Evolutionary conservation across 495 filamentous ascomycete genomes (phyloP).

Genomic region (Hamigera avellanea): DNA sequence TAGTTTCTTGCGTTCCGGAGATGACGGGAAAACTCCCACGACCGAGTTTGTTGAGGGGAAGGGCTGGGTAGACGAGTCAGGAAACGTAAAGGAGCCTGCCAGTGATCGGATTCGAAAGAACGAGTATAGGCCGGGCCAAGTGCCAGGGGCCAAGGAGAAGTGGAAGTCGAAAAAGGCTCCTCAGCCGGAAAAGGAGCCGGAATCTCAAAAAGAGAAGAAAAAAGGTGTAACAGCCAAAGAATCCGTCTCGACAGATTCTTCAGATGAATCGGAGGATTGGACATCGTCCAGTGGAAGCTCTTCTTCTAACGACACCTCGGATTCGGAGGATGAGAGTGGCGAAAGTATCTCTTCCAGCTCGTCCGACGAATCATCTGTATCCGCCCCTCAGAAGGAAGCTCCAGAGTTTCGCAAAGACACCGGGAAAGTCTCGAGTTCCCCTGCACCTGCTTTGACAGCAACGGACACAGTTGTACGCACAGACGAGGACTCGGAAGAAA

Average conservation of each 20-base stretch:
- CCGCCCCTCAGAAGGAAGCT: slow-evolving; percentile 9
- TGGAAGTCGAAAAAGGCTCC: slow-evolving; percentile 4
- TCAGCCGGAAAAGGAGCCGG: neutral
- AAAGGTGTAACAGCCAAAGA: slow-evolving; percentile 1
- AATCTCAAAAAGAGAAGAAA: slow-evolving; percentile 2
- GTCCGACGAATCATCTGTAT: slow-evolving; percentile 15
- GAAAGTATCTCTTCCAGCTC: slow-evolving; percentile 13
- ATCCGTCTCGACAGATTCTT: slow-evolving; percentile 8
- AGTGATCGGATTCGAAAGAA: slow-evolving; percentile 23
- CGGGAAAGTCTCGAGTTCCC: slow-evolving; percentile 5
- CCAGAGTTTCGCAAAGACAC: slow-evolving; percentile 10
- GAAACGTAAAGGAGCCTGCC: slow-evolving; percentile 56
- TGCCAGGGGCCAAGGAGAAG: slow-evolving; percentile 27
- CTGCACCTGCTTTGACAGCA: neutral
- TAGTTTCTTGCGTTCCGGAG: slow-evolving; percentile 51
- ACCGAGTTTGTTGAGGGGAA: slow-evolving; percentile 50
- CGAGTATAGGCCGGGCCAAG: slow-evolving; percentile 23
- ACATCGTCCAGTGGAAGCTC: slow-evolving; percentile 33
- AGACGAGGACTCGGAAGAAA: neutral
- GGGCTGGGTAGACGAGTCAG: slow-evolving; percentile 78
- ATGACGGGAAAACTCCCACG: slow-evolving; percentile 20
- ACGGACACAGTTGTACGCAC: neutral
- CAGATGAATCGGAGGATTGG: slow-evolving; percentile 28
- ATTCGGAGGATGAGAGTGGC: slow-evolving; percentile 6
- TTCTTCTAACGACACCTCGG: slow-evolving; percentile 19